These are phyloP conservation scores for Platismatia glauca DNA, from an alignment of 495 filamentous ascomycete genomes.

Conservation along the genomic window DNA sequence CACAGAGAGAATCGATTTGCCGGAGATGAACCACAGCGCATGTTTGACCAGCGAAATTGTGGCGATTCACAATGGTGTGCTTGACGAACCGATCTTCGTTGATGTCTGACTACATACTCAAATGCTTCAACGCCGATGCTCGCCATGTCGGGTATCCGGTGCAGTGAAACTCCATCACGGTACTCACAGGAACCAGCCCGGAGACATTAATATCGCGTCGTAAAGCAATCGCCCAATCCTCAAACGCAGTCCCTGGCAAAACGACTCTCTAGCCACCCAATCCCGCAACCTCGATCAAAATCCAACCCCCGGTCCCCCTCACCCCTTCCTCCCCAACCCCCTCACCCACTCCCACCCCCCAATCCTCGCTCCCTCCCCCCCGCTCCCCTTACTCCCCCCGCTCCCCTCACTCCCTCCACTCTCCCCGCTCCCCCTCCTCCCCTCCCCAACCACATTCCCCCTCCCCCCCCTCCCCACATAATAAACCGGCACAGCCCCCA, in stretches of 20 bases:
- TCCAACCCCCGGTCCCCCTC: background rate
- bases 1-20: background rate
- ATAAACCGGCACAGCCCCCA: conserved; percentile 53
- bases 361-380: conserved; percentile 2
- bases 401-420: conserved; percentile 5
- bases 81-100: background rate
- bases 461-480: conserved; percentile 84
- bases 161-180: conserved; percentile 16
- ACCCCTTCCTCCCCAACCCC: background rate
- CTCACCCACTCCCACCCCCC: background rate
- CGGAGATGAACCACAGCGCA: background rate
- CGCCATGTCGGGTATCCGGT: background rate
- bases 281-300: background rate
- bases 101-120: background rate
- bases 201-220: background rate
- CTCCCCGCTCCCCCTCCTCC: conserved; percentile 6
- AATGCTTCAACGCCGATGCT: background rate
- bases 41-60: background rate
- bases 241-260: no score
- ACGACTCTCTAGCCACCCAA: background rate
- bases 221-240: no score
- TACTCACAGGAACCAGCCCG: conserved; percentile 16
- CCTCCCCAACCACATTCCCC: conserved; percentile 59
- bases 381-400: conserved; percentile 1
- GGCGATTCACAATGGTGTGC: background rate